Evolutionary conservation across 805 yeast species (phyloP).

Genomic region (Osmozyma mogii): DNA sequence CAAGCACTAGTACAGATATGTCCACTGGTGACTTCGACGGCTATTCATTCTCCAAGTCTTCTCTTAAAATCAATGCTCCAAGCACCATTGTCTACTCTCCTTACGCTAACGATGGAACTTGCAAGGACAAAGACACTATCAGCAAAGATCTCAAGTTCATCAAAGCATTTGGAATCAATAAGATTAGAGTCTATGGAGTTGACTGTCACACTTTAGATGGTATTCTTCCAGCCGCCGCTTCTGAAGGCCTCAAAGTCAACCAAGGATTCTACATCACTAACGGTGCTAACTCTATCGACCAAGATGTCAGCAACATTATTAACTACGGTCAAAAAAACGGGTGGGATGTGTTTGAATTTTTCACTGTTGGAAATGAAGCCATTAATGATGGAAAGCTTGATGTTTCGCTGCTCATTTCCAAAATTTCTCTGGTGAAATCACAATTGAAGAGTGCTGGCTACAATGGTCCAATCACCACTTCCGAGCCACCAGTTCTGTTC

Average conservation of each 20-base stretch:
- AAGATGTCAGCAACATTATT: constrained; percentile 46
- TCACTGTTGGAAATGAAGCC: constrained; percentile 89
- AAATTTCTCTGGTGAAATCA: constrained; percentile 57
- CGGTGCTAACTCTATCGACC: constrained; percentile 68
- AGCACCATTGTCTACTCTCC: constrained; percentile 64
- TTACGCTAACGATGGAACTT: constrained; percentile 56
- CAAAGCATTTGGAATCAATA: constrained; percentile 49
- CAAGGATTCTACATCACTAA: constrained; percentile 81
- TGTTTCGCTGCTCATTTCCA: constrained; percentile 52
- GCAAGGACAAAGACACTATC: constrained; percentile 55
- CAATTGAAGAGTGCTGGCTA: constrained; percentile 63
- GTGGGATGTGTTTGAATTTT: constrained; percentile 70
- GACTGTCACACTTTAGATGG: constrained; percentile 70
- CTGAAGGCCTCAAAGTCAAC: constrained; percentile 62
- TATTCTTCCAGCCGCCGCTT: constrained; percentile 51
- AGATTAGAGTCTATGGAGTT: constrained; percentile 75
- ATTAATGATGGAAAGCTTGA: constrained; percentile 54
- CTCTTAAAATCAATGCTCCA: constrained; percentile 1
- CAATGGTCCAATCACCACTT: constrained; percentile 67
- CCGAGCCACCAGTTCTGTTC: constrained; percentile 83
- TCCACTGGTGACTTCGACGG: background rate
- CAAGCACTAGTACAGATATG: constrained; percentile 1
- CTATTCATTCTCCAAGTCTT: background rate
- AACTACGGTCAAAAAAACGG: constrained; percentile 37
- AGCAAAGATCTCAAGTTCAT: constrained; percentile 52